These are phyloP conservation scores for Syncephalastrum sp. DNA, from an alignment of 371 early-diverging fungal genomes.

Conservation along the genomic window DNA sequence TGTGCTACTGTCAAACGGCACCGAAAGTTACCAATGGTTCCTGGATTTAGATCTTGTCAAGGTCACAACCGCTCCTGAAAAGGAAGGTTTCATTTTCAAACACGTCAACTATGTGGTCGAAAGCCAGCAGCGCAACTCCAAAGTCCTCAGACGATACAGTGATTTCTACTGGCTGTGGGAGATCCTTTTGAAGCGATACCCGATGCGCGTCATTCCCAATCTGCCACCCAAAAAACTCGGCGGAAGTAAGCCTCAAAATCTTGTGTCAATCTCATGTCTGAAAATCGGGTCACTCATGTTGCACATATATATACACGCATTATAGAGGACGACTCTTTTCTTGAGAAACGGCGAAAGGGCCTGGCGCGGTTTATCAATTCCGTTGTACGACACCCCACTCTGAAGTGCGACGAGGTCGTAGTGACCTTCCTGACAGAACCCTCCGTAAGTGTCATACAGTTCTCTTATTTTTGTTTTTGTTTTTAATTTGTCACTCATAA, in stretches of 20 bases:
- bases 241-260: conserved; percentile 20
- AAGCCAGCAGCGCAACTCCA: conserved; percentile 59
- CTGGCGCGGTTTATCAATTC: conserved; percentile 71
- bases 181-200: conserved; percentile 67
- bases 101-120: conserved; percentile 78
- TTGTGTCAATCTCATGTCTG: conserved; percentile 9
- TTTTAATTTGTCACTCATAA: neutral
- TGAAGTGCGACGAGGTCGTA: conserved; percentile 64
- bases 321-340: conserved; percentile 64
- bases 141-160: conserved; percentile 77
- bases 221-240: conserved; percentile 67
- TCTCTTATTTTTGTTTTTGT: neutral
- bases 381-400: conserved; percentile 70
- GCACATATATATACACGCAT: neutral
- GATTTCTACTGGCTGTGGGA: conserved; percentile 85
- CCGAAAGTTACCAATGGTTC: conserved; percentile 32
- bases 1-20: neutral
- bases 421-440: conserved; percentile 65
- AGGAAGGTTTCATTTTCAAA: conserved; percentile 78
- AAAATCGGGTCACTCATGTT: neutral
- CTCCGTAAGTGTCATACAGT: conserved; percentile 40
- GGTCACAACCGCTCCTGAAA: conserved; percentile 64
- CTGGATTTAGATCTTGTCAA: conserved; percentile 43
- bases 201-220: conserved; percentile 68
- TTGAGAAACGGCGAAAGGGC: conserved; percentile 69